Evolutionary conservation across 169 alveolate genomes (phyloP), one percentile per base, ranked within the genome.

Genomic region (Plasmodium sp.): DNA sequence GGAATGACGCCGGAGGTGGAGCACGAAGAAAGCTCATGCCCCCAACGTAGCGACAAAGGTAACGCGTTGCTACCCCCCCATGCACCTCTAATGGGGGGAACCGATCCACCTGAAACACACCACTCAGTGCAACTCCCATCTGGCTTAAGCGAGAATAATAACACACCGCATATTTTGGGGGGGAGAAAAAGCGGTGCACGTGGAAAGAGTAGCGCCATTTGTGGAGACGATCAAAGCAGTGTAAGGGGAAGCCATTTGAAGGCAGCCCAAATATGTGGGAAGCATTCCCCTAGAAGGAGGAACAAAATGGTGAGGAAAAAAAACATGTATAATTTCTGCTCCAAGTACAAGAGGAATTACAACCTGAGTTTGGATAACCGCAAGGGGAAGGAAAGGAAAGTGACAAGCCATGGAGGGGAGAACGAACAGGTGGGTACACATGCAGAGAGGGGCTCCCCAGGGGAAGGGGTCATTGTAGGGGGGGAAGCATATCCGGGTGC

Each of bases 291-390:
- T 31, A 41, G 14, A 31, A 67, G n/a, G 39, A 67, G n/a, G 39
- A 36, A 67, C 41, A 67, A 67, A 67, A 31, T 67, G 84, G 77
- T 5, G 6, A 71, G 51, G 45, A 73, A 72, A 45, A 43, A 84
- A 22, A 84, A 9, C 12, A 72, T 73, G 62, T 31, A 71, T 36
- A 86, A 86, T 77, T 71, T 75, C 27, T 77, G 27, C 81, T 86
- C 48, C 27, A 75, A 86, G 27, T 77, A 51, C n/a, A 75, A 75
- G 43, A 75, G 67, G 31, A 77, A 79, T 86, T 86, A 86, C 71
- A 86, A 86, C 48, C 86, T 86, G 7, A 86, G 93, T 34, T 31
- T 86, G 33, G 45, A n/a, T 62, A 73, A 81, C 18, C 86, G 62
- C 22, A 81, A 81, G n/a, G 22, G 18, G 72, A 43, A 43, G n/a